Evolutionary conservation across 345 rosid species (phyloP).

Genomic region (Passiflora organensis): DNA sequence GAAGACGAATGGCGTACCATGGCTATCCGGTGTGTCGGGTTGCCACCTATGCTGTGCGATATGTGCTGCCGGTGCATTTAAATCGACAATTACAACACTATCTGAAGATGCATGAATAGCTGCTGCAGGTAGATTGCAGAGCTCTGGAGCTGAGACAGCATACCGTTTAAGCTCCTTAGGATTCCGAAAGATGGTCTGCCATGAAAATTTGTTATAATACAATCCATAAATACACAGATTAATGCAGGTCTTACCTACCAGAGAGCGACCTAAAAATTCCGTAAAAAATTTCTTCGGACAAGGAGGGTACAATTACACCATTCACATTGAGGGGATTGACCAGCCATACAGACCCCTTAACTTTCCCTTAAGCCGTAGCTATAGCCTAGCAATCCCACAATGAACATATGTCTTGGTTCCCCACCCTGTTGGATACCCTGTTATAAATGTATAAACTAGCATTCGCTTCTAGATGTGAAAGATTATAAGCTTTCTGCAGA

Average conservation of each 20-base stretch:
- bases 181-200: conserved; percentile 89
- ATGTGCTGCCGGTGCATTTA: conserved; percentile 88
- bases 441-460: too few relatives aligned
- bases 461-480: too few relatives aligned
- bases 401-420: too few relatives aligned
- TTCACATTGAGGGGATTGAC: background rate
- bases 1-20: conserved; percentile 89
- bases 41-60: conserved; percentile 94
- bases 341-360: background rate
- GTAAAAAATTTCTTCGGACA: too few relatives aligned
- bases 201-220: too few relatives aligned
- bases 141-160: conserved; percentile 67
- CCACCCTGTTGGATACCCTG: too few relatives aligned
- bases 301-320: too few relatives aligned
- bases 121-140: conserved; percentile 95
- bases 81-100: conserved; percentile 65
- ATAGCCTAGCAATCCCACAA: too few relatives aligned
- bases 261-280: too few relatives aligned
- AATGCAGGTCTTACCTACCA: background rate
- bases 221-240: conserved; percentile 3
- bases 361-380: too few relatives aligned
- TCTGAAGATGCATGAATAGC: conserved; percentile 88
- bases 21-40: conserved; percentile 93
- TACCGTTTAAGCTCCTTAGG: conserved; percentile 81
- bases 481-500: too few relatives aligned